Conservation (phyloP, 2,329 filamentous ascomycete species). For the Colletotrichum horii region DNA sequence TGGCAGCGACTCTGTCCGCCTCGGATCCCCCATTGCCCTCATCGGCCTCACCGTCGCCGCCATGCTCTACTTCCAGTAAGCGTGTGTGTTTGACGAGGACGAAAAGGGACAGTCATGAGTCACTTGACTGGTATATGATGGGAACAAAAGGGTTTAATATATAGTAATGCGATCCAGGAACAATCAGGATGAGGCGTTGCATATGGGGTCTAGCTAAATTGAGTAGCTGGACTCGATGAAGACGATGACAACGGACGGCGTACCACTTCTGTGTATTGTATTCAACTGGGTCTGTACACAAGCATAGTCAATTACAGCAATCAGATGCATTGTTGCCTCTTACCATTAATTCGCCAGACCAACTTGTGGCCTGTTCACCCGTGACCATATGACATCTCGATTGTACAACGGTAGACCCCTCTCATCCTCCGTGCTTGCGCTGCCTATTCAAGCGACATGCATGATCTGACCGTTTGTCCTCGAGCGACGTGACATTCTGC, state of each 20-base stretch:
- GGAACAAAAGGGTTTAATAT: slow-evolving; percentile 18
- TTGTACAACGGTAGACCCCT: not conserved
- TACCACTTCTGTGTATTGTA: not conserved
- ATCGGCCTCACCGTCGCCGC: slow-evolving; percentile 43
- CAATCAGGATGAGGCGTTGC: slow-evolving; percentile 14
- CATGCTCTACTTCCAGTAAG: slow-evolving; percentile 48
- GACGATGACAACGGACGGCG: not conserved
- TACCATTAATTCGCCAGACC: not conserved
- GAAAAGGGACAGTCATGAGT: not conserved
- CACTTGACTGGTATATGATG: slow-evolving; percentile 12
- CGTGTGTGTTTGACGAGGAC: not conserved
- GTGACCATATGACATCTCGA: not conserved
- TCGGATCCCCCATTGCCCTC: slow-evolving; percentile 44
- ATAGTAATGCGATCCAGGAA: slow-evolving; percentile 20
- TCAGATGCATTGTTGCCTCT: not conserved
- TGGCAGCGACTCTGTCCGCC: slow-evolving; percentile 25
- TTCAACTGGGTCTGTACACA: slow-evolving; percentile 2
- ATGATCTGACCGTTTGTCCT: slow-evolving; percentile 1
- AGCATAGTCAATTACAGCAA: not conserved
- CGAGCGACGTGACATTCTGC: not conserved
- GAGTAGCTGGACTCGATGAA: not conserved
- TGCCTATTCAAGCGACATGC: not conserved
- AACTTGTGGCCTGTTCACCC: not conserved
- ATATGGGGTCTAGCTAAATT: slow-evolving; percentile 7
- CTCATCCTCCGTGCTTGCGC: not conserved